Conservation (phyloP, 2,329 filamentous ascomycete species). For the Penicillium sp. region DNA sequence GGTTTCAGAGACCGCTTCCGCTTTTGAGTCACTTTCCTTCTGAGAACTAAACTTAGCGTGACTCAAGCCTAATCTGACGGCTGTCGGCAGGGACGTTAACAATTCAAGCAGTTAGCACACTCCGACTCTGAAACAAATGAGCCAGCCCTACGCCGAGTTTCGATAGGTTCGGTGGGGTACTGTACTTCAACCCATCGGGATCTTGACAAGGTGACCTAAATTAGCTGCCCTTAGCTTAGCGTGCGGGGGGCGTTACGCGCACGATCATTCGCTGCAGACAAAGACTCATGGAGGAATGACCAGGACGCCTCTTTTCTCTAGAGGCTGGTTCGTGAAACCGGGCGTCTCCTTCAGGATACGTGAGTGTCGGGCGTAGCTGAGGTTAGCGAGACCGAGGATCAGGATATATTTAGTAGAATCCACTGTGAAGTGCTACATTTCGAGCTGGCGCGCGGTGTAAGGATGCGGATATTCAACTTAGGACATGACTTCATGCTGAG, state of each 20-base stretch:
- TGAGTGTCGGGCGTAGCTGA: not conserved
- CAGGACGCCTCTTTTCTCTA: not conserved
- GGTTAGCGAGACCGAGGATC: not conserved
- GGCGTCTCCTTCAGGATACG: not conserved
- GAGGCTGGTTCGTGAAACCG: not conserved
- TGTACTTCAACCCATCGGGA: not conserved
- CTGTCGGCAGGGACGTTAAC: not conserved
- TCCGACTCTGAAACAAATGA: not conserved
- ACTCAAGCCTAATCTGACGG: no score
- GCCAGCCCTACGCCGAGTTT: not conserved
- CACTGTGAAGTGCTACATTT: not conserved
- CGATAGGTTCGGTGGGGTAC: not conserved
- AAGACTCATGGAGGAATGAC: not conserved
- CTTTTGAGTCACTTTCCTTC: not conserved
- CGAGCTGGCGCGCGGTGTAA: not conserved
- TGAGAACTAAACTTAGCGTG: not conserved
- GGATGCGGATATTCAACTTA: not conserved
- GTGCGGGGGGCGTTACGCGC: constrained; percentile 8
- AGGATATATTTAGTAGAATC: not conserved
- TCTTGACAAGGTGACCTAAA: not conserved
- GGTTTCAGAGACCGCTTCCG: not conserved
- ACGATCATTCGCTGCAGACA: constrained; percentile 3
- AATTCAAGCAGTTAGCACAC: not conserved
- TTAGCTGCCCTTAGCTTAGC: not conserved
- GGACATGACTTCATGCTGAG: not conserved